Evolutionary conservation across 2,329 filamentous ascomycete genomes (phyloP).

Genomic region (Pseudocercospora musae): DNA sequence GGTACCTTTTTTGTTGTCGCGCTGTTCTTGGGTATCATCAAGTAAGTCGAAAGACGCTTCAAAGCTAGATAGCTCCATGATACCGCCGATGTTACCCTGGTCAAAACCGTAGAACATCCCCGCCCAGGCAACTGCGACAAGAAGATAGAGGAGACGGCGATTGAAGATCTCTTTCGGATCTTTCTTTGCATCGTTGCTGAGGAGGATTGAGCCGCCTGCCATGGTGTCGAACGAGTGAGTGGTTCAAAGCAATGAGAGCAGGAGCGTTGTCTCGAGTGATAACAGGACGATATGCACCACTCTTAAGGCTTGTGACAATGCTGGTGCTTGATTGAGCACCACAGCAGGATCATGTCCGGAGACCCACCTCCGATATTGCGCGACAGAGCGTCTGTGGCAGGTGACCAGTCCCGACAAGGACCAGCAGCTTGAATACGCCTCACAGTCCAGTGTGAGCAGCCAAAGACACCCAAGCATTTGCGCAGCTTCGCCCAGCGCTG

Average conservation of each 20-base stretch:
- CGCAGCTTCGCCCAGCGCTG: background rate
- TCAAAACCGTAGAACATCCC: background rate
- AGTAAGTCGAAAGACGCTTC: background rate
- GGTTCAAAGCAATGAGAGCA: too few relatives aligned
- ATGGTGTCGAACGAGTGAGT: background rate
- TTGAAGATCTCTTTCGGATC: background rate
- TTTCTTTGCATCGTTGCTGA: background rate
- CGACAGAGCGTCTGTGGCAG: background rate
- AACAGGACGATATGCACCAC: too few relatives aligned
- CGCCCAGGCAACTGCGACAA: background rate
- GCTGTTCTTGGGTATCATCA: background rate
- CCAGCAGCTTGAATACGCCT: background rate
- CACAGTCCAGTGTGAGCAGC: background rate
- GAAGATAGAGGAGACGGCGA: background rate
- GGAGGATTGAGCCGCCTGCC: background rate
- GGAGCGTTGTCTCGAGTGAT: too few relatives aligned
- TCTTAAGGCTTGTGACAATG: too few relatives aligned
- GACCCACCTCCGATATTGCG: background rate
- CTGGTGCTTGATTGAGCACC: too few relatives aligned
- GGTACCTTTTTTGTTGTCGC: background rate
- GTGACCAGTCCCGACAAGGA: background rate
- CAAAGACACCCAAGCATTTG: background rate
- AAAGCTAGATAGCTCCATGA: background rate
- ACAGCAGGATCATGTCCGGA: background rate
- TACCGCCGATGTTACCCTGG: background rate